Base-by-base conservation (phyloP, 2,329 filamentous ascomycete species). In the Ophiostoma sp. region DNA sequence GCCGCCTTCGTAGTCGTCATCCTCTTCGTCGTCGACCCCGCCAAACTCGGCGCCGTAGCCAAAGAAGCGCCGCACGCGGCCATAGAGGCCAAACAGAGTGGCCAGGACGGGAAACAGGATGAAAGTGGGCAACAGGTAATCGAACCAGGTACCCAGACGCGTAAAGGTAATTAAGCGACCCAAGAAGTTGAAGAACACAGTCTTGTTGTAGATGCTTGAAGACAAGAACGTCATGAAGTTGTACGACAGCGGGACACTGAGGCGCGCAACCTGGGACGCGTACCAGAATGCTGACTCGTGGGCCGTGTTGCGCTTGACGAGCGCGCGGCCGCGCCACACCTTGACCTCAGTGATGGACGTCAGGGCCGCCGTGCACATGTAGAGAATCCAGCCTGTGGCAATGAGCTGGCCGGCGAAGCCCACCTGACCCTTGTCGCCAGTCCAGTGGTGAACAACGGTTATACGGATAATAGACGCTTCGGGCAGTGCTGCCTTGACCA, bases 231-330 rank as follows among this genome's bases (percentile, higher is more conserved):
- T 98, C 80, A 97, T 87, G 80, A 98, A 99, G 83, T 99, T 99
- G 88, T 97, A 99, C 3, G 93, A 91, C 9, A 99, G 87, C 0
- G 96, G 96, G 0, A 99, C 93, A 0, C 93, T 97, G 59, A 99
- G 89, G 78, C 95, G 93, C 70, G 96, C 95, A 12, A 98, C 93
- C 80, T 98, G 94, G 74, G 94, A 91, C 1, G 94, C 92, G 80
- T 98, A 99, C 94, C 97, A 99, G 77, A 95, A 97, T 0, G 96
- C 96, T 69, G 92, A 94, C 80, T 98, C 96, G 75, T 93, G 91
- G 74, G 97, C 95, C 0, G 96, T 99, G 79, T 97, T 96, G 73
- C 96, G 91, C 74, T 89, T 90, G 64, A 98, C 95, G 6, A 99
- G 86, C 0, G 96, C 95, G 45, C 96, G 90, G 68, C 97, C 96